Evolutionary conservation across 257 asterid genomes (phyloP).

Genomic region (Solanum chilense): DNA sequence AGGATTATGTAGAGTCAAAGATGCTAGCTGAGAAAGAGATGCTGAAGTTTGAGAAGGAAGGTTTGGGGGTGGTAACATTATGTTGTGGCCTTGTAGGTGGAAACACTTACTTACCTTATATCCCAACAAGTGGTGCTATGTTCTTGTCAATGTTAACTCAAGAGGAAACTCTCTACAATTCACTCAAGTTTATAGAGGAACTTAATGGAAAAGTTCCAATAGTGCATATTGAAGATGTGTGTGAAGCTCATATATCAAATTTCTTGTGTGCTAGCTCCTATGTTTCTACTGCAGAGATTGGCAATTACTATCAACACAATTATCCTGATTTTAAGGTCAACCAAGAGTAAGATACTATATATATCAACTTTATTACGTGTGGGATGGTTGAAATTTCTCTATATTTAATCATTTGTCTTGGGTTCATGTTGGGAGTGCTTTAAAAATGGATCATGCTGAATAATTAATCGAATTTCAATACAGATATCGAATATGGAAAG

Average conservation of each 20-base stretch:
- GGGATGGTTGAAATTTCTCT: no score
- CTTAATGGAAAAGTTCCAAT: constrained; percentile 41
- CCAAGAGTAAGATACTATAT: constrained; percentile 11
- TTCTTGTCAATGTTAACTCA: constrained; percentile 16
- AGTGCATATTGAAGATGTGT: constrained; percentile 35
- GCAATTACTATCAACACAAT: constrained; percentile 13
- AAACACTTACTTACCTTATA: constrained; percentile 17
- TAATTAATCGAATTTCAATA: no score
- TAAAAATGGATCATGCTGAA: no score
- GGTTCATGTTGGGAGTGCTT: background rate
- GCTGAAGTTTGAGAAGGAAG: constrained; percentile 24
- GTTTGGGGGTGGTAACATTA: constrained; percentile 42
- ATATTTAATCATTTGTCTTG: no score
- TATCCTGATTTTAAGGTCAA: constrained; percentile 10
- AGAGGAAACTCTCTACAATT: background rate
- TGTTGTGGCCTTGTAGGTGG: constrained; percentile 59
- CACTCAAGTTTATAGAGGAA: constrained; percentile 43
- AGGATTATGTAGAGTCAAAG: constrained; percentile 44
- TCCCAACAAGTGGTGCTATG: background rate
- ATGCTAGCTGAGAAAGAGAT: constrained; percentile 44
- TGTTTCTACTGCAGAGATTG: constrained; percentile 37
- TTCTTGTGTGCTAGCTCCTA: constrained; percentile 34
- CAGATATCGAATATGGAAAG: no score
- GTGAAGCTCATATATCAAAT: constrained; percentile 44
- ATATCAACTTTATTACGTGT: no score